phyloP scores from a whole-genome alignment of 2,329 filamentous ascomycete genomes.

The Phialophora tarda region DNA sequence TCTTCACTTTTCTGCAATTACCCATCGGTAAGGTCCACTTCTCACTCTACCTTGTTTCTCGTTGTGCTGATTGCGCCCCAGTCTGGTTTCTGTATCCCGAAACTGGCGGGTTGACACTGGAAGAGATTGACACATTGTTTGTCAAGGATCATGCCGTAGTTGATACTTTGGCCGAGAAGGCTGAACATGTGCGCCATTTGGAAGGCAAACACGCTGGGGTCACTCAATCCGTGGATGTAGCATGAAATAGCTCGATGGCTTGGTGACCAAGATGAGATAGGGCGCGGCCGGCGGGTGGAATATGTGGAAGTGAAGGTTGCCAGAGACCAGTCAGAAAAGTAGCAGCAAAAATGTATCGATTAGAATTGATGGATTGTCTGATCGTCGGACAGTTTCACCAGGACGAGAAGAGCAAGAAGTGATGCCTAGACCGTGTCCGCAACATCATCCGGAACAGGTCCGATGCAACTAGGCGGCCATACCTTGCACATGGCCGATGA shows the following conservation, averaged over 20 bases:
- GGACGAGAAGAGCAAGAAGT: neutral
- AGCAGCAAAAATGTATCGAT: neutral
- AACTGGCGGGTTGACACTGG: constrained; percentile 23
- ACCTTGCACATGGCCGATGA: neutral
- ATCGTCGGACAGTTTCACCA: neutral
- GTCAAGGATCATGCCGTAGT: neutral
- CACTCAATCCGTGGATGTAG: neutral
- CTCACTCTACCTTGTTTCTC: too few relatives aligned
- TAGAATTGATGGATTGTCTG: neutral
- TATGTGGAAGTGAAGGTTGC: neutral
- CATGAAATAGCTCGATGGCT: neutral
- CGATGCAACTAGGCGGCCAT: neutral
- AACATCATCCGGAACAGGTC: neutral
- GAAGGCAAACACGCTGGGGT: constrained; percentile 1
- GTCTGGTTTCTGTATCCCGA: constrained; percentile 30
- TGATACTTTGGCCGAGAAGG: neutral
- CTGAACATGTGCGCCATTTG: neutral
- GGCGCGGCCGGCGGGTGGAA: neutral
- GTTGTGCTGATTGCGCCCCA: neutral
- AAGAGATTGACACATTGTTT: constrained; percentile 22
- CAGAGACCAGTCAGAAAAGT: neutral
- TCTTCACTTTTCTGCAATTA: constrained; percentile 7
- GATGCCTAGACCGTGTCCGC: too few relatives aligned
- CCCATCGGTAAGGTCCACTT: constrained; percentile 4
- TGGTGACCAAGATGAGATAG: neutral